phyloP scores from a whole-genome alignment of 371 early-diverging fungal genomes.

The Lichtheimia ornata region DNA sequence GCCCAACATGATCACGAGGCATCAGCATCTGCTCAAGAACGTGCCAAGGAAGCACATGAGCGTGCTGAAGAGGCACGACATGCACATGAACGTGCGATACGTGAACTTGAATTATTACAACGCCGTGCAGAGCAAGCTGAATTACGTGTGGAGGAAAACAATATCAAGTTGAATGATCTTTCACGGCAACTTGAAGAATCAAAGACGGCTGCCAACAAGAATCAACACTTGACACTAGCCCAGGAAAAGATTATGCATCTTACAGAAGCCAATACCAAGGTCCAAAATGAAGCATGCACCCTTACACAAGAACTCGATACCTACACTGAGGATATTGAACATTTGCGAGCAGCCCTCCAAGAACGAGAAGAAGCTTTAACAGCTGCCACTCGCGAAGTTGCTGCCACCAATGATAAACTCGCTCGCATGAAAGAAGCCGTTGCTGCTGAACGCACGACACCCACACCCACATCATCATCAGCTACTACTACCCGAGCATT shows the following conservation, averaged over 20 bases:
- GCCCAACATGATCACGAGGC: slow-evolving; percentile 48
- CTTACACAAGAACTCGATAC: slow-evolving; percentile 54
- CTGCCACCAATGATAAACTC: slow-evolving; percentile 58
- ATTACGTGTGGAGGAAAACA: slow-evolving; percentile 39
- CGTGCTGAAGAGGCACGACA: slow-evolving; percentile 52
- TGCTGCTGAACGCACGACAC: slow-evolving; percentile 47
- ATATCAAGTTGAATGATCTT: slow-evolving; percentile 24
- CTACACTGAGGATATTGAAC: slow-evolving; percentile 49
- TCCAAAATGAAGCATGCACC: slow-evolving; percentile 50
- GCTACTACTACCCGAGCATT: slow-evolving; percentile 5
- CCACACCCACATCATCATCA: neutral
- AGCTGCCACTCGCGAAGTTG: slow-evolving; percentile 47
- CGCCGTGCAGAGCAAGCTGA: slow-evolving; percentile 44
- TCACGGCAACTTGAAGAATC: slow-evolving; percentile 19
- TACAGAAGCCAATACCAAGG: slow-evolving; percentile 55
- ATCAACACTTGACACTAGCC: slow-evolving; percentile 39
- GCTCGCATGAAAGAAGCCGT: slow-evolving; percentile 61
- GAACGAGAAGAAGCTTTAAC: slow-evolving; percentile 54
- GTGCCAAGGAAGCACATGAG: slow-evolving; percentile 44
- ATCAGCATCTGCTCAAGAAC: slow-evolving; percentile 46
- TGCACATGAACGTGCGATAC: slow-evolving; percentile 47
- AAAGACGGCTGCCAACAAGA: neutral
- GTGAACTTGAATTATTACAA: slow-evolving; percentile 44
- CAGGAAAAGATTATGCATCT: slow-evolving; percentile 57
- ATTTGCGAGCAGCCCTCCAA: slow-evolving; percentile 37